Evolutionary conservation across 192 early-diverging fungal species (phyloP).

Genomic region (Rhizoclosmatium sp.): DNA sequence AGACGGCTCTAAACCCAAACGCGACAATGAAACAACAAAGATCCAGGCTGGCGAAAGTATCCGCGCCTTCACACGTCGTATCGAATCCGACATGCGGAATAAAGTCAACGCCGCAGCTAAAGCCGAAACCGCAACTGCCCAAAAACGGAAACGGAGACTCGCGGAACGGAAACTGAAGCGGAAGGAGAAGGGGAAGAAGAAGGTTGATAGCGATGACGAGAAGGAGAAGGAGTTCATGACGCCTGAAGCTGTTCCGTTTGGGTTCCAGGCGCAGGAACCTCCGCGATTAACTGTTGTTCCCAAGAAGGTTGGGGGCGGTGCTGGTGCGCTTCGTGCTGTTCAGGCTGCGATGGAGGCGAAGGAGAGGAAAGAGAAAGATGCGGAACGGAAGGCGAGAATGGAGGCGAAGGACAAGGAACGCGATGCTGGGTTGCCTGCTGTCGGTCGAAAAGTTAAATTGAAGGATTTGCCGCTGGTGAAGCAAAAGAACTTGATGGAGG

Average conservation of each 20-base stretch:
- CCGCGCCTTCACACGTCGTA: slow-evolving; percentile 12
- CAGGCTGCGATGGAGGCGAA: slow-evolving; percentile 36
- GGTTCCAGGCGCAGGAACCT: slow-evolving; percentile 31
- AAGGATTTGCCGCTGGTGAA: slow-evolving; percentile 32
- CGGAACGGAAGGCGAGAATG: slow-evolving; percentile 23
- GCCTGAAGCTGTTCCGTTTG: slow-evolving; percentile 26
- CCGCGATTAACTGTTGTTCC: slow-evolving; percentile 29
- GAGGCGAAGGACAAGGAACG: slow-evolving; percentile 39
- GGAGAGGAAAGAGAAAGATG: slow-evolving; percentile 54
- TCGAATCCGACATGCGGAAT: slow-evolving; percentile 21
- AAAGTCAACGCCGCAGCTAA: slow-evolving; percentile 25
- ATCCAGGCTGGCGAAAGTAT: slow-evolving; percentile 8
- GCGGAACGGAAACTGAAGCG: slow-evolving; percentile 34
- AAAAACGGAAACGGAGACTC: slow-evolving; percentile 24
- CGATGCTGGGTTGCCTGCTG: slow-evolving; percentile 38
- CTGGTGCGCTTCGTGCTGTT: slow-evolving; percentile 23
- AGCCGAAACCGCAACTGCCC: slow-evolving; percentile 29
- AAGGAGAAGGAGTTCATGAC: slow-evolving; percentile 15
- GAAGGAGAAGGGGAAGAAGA: not conserved
- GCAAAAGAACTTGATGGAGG: slow-evolving; percentile 27
- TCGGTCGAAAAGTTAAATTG: slow-evolving; percentile 50
- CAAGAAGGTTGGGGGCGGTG: slow-evolving; percentile 41
- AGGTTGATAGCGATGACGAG: not conserved
- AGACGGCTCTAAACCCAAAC: not conserved
- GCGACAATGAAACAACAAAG: not conserved